phyloP scores from a whole-genome alignment of 169 alveolate genomes.

The Cryptosporidium bovis region DNA sequence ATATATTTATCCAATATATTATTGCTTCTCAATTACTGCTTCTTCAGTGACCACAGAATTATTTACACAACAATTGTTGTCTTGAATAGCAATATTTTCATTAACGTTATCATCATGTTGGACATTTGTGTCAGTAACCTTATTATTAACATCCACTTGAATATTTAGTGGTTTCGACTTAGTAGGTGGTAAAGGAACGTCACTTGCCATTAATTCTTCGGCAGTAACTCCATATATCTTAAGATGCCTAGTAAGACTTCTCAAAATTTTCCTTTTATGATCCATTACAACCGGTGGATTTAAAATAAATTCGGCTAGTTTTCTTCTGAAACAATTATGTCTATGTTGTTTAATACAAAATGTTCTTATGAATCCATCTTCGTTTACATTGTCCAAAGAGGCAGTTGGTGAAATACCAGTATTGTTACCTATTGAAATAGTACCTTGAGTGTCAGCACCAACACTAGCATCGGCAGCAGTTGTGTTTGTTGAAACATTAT shows the following conservation, averaged over 20 bases:
- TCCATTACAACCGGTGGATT: conserved; percentile 65
- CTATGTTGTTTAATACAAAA: conserved; percentile 62
- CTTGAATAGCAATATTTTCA: no score
- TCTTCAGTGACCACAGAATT: no score
- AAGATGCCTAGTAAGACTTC: conserved; percentile 53
- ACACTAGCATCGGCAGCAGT: no score
- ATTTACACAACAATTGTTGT: no score
- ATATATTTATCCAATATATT: no score
- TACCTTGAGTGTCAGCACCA: no score
- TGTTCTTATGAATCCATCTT: not conserved
- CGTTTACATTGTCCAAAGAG: not conserved
- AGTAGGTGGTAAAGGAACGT: conserved; percentile 31
- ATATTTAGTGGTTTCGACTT: conserved; percentile 39
- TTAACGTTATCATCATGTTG: no score
- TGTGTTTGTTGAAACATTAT: not conserved
- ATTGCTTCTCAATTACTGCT: no score
- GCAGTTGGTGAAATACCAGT: not conserved
- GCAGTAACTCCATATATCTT: conserved; percentile 56
- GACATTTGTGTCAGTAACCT: not conserved
- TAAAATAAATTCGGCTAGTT: conserved; percentile 48
- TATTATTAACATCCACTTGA: not conserved
- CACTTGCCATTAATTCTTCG: conserved; percentile 53
- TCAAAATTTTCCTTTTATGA: conserved; percentile 33
- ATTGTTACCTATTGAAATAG: not conserved
- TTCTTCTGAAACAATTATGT: conserved; percentile 53